Evolutionary conservation across 345 rosid species (phyloP).

Genomic region (Litchi chinensis): DNA sequence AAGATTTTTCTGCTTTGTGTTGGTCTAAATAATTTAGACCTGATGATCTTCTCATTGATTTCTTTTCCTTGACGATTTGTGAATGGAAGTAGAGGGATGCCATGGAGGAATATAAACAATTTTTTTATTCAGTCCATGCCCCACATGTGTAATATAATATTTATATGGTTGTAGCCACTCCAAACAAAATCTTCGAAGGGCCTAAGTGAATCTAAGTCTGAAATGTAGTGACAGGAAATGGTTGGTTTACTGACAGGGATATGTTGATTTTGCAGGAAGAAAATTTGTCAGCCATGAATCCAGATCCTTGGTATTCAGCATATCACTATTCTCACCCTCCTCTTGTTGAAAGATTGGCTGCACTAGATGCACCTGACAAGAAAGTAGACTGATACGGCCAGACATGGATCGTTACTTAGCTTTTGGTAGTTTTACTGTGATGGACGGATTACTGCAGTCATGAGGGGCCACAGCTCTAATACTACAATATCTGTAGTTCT

Average conservation of each 20-base stretch:
- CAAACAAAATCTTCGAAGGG: background rate
- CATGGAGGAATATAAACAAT: too few relatives aligned
- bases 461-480: conserved; percentile 12
- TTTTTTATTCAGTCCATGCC: too few relatives aligned
- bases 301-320: conserved; percentile 97
- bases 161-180: too few relatives aligned
- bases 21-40: too few relatives aligned
- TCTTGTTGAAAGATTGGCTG: conserved; percentile 88
- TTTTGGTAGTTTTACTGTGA: conserved; percentile 14
- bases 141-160: too few relatives aligned
- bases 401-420: conserved; percentile 15
- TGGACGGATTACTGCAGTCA: background rate
- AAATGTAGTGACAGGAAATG: background rate
- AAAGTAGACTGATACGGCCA: conserved; percentile 61
- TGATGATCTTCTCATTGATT: too few relatives aligned
- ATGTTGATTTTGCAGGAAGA: conserved; percentile 70
- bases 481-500: conserved; percentile 24
- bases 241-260: background rate
- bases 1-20: too few relatives aligned
- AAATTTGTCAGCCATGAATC: conserved; percentile 94
- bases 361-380: conserved; percentile 68
- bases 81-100: too few relatives aligned
- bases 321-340: conserved; percentile 99
- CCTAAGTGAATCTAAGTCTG: background rate
- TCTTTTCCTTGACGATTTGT: too few relatives aligned